Conservation (phyloP, 306 rosid genomes). For the Acacia melanoxylon region DNA sequence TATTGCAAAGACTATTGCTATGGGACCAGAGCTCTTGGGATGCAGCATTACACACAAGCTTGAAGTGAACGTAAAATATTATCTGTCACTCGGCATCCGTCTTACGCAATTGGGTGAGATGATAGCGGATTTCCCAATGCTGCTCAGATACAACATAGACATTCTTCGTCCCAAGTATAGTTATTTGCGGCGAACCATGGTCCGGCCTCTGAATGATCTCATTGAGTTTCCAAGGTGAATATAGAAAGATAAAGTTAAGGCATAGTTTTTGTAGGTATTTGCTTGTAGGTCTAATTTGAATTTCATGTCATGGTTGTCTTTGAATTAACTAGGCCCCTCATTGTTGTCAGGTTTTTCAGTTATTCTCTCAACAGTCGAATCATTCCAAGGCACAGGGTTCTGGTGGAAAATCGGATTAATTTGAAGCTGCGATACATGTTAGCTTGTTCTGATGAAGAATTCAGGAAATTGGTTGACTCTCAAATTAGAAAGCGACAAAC, state of each 20-base stretch:
- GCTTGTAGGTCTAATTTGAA: background rate
- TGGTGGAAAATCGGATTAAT: conserved; percentile 69
- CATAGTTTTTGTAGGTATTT: background rate
- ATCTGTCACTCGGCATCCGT: conserved; percentile 80
- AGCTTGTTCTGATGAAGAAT: conserved; percentile 73
- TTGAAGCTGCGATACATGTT: conserved; percentile 70
- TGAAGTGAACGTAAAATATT: conserved; percentile 72
- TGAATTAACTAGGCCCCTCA: background rate
- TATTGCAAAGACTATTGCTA: conserved; percentile 79
- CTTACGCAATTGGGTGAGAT: conserved; percentile 69
- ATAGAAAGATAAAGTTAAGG: background rate
- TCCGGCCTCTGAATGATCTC: conserved; percentile 73
- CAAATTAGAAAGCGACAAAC: conserved; percentile 51
- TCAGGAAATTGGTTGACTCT: conserved; percentile 59
- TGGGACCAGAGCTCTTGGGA: conserved; percentile 91
- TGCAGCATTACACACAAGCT: conserved; percentile 81
- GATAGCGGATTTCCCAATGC: conserved; percentile 90
- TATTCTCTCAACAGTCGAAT: conserved; percentile 88
- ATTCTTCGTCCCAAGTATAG: conserved; percentile 81
- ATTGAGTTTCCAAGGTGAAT: conserved; percentile 86
- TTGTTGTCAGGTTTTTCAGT: conserved; percentile 59
- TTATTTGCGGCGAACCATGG: conserved; percentile 82
- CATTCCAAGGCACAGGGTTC: conserved; percentile 85
- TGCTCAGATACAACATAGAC: conserved; percentile 72
- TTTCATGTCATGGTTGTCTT: background rate